phyloP scores from a whole-genome alignment of 306 rosid genomes.

The Inga leiocalycina region DNA sequence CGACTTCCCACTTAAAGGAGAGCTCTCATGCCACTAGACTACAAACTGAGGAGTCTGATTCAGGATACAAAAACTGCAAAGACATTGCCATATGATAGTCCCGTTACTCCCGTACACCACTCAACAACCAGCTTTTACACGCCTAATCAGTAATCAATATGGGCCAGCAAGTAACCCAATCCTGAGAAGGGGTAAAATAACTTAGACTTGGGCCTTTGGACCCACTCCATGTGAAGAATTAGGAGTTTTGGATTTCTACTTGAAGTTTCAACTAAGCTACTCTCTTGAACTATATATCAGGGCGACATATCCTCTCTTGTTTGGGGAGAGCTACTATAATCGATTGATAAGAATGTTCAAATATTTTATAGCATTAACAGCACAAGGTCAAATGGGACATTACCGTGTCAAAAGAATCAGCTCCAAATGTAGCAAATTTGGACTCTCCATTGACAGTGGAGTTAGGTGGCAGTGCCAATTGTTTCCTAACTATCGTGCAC shows the following conservation, averaged over 20 bases:
- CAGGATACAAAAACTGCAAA: slow-evolving; percentile 1
- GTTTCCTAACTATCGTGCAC: slow-evolving; percentile 71
- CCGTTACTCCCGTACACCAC: neutral
- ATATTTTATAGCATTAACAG: neutral
- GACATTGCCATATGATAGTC: neutral
- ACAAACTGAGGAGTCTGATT: neutral
- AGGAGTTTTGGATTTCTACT: neutral
- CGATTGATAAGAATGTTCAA: neutral
- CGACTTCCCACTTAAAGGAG: too few relatives aligned
- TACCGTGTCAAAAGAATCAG: slow-evolving; percentile 95
- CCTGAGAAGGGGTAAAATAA: neutral
- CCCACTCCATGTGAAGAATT: neutral
- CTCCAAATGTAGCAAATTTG: slow-evolving; percentile 77
- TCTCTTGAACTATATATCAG: neutral
- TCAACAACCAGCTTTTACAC: neutral
- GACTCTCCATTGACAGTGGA: slow-evolving; percentile 59
- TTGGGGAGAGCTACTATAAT: neutral
- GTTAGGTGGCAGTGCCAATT: slow-evolving; percentile 66
- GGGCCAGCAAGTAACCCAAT: neutral
- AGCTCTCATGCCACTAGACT: too few relatives aligned
- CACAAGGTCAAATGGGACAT: neutral
- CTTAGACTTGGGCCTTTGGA: neutral
- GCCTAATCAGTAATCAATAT: neutral
- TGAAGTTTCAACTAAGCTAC: neutral
- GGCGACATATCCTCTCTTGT: neutral